Base-by-base conservation (phyloP, 2,329 filamentous ascomycete genomes). In the Cordyceps javanica region DNA sequence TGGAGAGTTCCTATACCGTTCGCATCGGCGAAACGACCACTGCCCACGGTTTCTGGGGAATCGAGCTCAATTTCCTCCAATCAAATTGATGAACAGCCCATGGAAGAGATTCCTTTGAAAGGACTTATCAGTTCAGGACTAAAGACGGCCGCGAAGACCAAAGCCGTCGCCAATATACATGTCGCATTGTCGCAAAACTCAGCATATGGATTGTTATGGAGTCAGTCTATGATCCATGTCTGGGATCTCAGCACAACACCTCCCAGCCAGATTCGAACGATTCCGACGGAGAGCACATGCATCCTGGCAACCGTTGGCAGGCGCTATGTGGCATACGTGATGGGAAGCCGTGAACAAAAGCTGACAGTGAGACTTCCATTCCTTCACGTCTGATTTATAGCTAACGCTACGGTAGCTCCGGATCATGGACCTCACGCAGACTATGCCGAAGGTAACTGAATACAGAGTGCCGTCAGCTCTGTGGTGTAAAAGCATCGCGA, bases 331-430 rank as follows among this genome's bases (percentile, higher is more conserved):
- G 72, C 71, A 26, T 75, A 74, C 59, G 68, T 75, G 6, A 68
- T 74, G 57, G 71, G 72, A 3, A 73, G 68, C 16, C 65, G 71
- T n/a, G 72, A 73, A 56, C 72, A 74, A 42, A 73, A 69, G 52
- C 66, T 75, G 2, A 74, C 72, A 10, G 72, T 74, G 68, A 66
- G 66, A 45, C 25, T 9, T 28, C 7, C 36, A 16, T 52, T 30
- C 5, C 9, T 3, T 19, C 14, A 28, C 30, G 16, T 11, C 6
- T 28, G 13, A 23, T 1, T 58, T 2, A 16, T 25, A 38, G 10
- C 41, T 58, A 32, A 53, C 49, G 9, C 25, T 10, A 19, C n/a
- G 7, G 8, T n/a, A 75, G 72, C 64, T 75, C 34, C 69, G 70
- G 42, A 69, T 75, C 32, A 63, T 73, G 3, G 71, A 74, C 55